Percentiles rank a stretch among this genome's conserved stretches.
These are phyloP conservation scores for Climacium dendroides DNA, from an alignment of 225 moss, liverwort and hornwort genomes.

Conservation along the genomic window DNA sequence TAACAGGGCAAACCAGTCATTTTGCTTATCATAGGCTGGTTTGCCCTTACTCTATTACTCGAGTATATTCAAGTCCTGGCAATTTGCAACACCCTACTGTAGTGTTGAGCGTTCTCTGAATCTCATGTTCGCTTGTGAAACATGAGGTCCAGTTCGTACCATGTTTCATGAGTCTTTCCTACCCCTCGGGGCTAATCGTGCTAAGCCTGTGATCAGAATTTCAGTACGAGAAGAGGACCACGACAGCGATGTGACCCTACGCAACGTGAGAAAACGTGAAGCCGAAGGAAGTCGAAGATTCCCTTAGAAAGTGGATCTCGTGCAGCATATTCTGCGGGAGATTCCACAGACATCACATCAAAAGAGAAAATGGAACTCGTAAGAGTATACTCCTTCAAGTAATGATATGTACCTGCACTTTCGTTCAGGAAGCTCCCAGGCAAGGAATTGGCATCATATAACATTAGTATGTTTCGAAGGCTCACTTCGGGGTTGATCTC, in stretches of 20 bases:
- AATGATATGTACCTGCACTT: not conserved
- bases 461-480: not conserved
- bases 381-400: not conserved
- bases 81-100: not conserved
- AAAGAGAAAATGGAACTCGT: not conserved
- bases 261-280: not conserved
- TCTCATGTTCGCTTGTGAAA: not conserved
- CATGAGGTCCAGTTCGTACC: not conserved
- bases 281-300: not conserved
- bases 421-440: not conserved
- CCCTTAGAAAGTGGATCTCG: not conserved
- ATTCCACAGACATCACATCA: not conserved
- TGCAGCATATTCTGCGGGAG: constrained; percentile 1
- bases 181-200: not conserved
- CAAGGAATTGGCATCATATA: not conserved
- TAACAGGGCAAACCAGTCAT: not conserved
- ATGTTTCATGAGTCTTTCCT: not conserved
- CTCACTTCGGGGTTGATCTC: not conserved
- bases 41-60: not conserved
- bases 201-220: not conserved
- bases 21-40: not conserved
- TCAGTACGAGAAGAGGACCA: not conserved
- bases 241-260: not conserved
- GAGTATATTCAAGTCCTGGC: not conserved
- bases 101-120: not conserved